Evolutionary conservation across 2,329 filamentous ascomycete genomes (phyloP).

Genomic region (Grosmannia clavigera): DNA sequence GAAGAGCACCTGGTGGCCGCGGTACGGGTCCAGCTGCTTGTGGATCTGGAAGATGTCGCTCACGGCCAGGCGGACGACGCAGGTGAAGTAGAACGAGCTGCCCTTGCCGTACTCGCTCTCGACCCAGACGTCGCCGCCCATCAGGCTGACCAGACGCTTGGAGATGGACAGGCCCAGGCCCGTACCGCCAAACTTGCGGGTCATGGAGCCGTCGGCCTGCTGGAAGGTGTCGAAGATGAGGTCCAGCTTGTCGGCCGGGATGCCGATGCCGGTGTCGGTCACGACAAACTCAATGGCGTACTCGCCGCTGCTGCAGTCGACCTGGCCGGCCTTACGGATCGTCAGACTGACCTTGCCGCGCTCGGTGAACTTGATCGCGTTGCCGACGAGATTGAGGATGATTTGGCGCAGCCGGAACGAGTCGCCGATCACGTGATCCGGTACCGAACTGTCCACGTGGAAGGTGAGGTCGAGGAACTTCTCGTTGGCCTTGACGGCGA

Average conservation of each 20-base stretch:
- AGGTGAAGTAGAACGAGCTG: constrained; percentile 94
- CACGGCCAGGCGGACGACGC: constrained; percentile 72
- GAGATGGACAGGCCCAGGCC: constrained; percentile 91
- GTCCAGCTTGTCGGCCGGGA: constrained; percentile 87
- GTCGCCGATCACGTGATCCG: constrained; percentile 90
- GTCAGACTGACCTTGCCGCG: constrained; percentile 90
- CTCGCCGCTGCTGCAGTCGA: constrained; percentile 38
- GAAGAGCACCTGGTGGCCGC: constrained; percentile 83
- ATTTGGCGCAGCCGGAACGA: constrained; percentile 94
- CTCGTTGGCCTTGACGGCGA: constrained; percentile 96
- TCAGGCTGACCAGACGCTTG: constrained; percentile 84
- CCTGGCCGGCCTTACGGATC: constrained; percentile 59
- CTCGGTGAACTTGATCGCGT: constrained; percentile 98
- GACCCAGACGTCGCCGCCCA: constrained; percentile 95
- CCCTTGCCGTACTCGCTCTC: constrained; percentile 84
- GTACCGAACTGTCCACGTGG: constrained; percentile 83
- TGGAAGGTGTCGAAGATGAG: constrained; percentile 99
- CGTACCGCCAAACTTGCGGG: constrained; percentile 88
- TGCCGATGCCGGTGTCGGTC: constrained; percentile 92
- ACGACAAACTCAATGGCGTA: constrained; percentile 95
- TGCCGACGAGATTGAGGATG: constrained; percentile 92
- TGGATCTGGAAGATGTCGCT: constrained; percentile 67
- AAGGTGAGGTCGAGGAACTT: constrained; percentile 89
- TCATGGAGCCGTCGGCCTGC: constrained; percentile 94
- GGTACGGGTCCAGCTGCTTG: constrained; percentile 80